These are phyloP conservation scores for Sphagnum magellanicum DNA, from an alignment of 228 moss, liverwort and hornwort genomes.

Conservation along the genomic window DNA sequence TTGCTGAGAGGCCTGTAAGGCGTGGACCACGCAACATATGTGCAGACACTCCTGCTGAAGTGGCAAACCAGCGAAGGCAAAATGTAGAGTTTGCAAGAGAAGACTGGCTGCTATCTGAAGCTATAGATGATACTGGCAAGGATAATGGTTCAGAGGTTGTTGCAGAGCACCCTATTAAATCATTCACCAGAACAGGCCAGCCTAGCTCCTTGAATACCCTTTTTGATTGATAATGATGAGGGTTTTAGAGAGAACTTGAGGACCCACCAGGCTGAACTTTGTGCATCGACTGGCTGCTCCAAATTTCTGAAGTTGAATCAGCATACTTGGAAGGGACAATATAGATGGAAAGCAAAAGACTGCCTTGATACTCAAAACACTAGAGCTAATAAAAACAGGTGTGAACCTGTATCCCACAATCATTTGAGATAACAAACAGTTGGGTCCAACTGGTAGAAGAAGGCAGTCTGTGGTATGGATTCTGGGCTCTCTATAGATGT, in stretches of 20 bases:
- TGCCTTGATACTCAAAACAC: too few relatives aligned
- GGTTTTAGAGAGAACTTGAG: background rate
- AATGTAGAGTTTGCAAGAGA: constrained; percentile 52
- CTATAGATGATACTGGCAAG: constrained; percentile 47
- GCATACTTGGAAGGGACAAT: too few relatives aligned
- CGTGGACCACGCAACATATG: constrained; percentile 62
- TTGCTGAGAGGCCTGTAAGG: constrained; percentile 77
- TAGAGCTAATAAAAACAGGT: too few relatives aligned
- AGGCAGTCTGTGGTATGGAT: too few relatives aligned
- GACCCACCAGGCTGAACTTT: too few relatives aligned
- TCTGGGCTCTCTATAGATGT: too few relatives aligned
- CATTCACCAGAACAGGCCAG: constrained; percentile 1
- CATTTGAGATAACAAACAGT: too few relatives aligned
- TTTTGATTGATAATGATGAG: constrained; percentile 3
- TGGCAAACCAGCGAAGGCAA: constrained; percentile 60
- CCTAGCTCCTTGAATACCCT: constrained; percentile 22
- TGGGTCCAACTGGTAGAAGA: too few relatives aligned
- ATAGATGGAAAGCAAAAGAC: too few relatives aligned
- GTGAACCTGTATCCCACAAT: too few relatives aligned
- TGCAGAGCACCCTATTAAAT: constrained; percentile 17
- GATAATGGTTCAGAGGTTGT: constrained; percentile 25
- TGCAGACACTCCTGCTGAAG: constrained; percentile 50
- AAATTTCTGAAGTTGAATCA: too few relatives aligned
- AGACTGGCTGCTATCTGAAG: constrained; percentile 71
- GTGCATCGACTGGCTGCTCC: too few relatives aligned